These are phyloP conservation scores for Endogone sp. DNA, from an alignment of 192 early-diverging fungal species.

Conservation along the genomic window DNA sequence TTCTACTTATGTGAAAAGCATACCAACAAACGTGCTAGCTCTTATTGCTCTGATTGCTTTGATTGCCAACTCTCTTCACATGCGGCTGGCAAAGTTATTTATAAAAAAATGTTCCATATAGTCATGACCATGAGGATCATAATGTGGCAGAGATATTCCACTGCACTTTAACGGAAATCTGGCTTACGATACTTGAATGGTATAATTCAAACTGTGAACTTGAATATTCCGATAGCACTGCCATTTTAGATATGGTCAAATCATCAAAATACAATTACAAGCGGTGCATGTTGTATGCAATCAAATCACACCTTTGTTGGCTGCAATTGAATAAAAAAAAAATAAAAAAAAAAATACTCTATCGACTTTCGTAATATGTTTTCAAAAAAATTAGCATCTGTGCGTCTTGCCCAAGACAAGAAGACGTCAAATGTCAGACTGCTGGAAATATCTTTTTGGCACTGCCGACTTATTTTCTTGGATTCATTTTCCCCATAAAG, in stretches of 20 bases:
- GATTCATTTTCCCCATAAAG: no score
- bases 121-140: not conserved
- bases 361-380: no score
- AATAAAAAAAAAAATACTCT: no score
- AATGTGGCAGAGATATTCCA: not conserved
- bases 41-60: no score
- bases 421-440: no score
- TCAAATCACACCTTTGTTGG: conserved; percentile 7
- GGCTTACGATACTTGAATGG: not conserved
- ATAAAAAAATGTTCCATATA: not conserved
- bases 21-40: not conserved
- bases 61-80: not conserved
- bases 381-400: no score
- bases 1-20: not conserved
- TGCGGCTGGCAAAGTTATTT: not conserved
- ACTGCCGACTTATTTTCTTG: no score
- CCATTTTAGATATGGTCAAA: not conserved
- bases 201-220: not conserved
- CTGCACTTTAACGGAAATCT: not conserved
- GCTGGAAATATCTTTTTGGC: no score
- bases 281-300: not conserved
- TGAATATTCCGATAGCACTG: not conserved
- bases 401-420: no score
- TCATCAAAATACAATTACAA: not conserved
- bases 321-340: no score